phyloP scores from a whole-genome alignment of 495 filamentous ascomycete genomes.

The Sabuloglossum arenarium region DNA sequence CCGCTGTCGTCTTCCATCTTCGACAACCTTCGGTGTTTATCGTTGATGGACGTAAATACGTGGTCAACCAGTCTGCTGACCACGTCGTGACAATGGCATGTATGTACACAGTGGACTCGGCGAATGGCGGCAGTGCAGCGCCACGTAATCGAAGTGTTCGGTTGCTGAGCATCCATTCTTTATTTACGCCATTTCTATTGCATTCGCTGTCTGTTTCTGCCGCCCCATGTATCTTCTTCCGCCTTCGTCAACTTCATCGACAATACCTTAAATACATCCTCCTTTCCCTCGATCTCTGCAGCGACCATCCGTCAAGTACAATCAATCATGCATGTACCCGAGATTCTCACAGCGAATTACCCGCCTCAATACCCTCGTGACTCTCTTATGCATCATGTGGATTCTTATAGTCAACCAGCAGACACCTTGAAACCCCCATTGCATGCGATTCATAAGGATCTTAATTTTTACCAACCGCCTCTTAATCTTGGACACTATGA shows the following conservation, averaged over 20 bases:
- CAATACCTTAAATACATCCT: not conserved
- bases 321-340: not conserved
- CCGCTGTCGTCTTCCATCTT: not conserved
- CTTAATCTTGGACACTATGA: not conserved
- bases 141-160: slow-evolving; percentile 1
- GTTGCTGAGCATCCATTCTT: not conserved
- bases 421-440: not conserved
- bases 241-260: not conserved
- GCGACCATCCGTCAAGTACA: not conserved
- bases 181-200: not conserved
- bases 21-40: not conserved
- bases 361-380: not conserved
- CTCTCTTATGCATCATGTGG: not conserved
- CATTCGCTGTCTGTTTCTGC: not conserved
- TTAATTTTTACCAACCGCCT: not conserved
- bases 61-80: not conserved
- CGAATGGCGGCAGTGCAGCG: not conserved
- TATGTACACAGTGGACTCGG: not conserved
- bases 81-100: not conserved
- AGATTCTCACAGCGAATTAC: not conserved
- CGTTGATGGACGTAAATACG: not conserved
- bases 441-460: not conserved
- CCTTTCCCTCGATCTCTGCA: not conserved
- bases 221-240: not conserved
- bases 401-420: not conserved